Percentiles rank a stretch among this genome's conserved stretches.
phyloP scores from a whole-genome alignment of 2,329 filamentous ascomycete genomes.

The Pseudogymnoascus sp. region DNA sequence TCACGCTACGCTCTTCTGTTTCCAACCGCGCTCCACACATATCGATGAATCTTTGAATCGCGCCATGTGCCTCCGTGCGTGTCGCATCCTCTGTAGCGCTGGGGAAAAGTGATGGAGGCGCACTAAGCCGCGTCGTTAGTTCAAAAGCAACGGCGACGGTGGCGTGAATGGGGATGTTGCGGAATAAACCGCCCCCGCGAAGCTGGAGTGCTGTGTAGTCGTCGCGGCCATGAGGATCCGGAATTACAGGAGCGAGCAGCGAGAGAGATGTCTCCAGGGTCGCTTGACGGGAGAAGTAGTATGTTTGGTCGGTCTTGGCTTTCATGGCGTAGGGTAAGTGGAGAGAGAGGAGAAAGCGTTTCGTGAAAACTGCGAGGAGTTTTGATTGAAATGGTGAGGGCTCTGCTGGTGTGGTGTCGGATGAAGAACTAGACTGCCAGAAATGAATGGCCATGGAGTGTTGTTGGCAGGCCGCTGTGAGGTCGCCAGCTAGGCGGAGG shows the following conservation, averaged over 20 bases:
- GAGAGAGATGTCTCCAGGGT: constrained; percentile 35
- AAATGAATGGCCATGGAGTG: not conserved
- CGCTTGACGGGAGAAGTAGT: constrained; percentile 40
- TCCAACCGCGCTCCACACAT: constrained; percentile 27
- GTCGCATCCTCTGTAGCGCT: constrained; percentile 24
- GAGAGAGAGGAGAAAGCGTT: constrained; percentile 46
- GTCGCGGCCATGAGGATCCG: constrained; percentile 12
- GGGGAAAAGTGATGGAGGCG: constrained; percentile 17
- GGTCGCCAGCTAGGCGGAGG: constrained; percentile 38
- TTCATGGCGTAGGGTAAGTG: constrained; percentile 40
- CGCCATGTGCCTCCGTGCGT: constrained; percentile 21
- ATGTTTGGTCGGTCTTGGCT: constrained; percentile 36
- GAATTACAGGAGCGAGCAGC: constrained; percentile 4
- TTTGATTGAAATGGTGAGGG: constrained; percentile 36
- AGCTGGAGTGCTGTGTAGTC: constrained; percentile 32
- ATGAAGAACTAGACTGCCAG: not conserved
- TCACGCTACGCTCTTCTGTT: constrained; percentile 36
- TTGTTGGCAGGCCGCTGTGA: constrained; percentile 26
- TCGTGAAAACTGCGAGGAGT: constrained; percentile 42
- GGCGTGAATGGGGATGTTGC: constrained; percentile 34
- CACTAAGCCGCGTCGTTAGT: constrained; percentile 38
- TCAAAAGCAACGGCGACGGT: constrained; percentile 40
- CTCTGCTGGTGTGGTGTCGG: not conserved
- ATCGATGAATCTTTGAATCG: constrained; percentile 19
- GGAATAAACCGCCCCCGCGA: constrained; percentile 35